These are phyloP conservation scores for Orbilia ellipsospora DNA, from an alignment of 2,329 filamentous ascomycete species.

Conservation along the genomic window DNA sequence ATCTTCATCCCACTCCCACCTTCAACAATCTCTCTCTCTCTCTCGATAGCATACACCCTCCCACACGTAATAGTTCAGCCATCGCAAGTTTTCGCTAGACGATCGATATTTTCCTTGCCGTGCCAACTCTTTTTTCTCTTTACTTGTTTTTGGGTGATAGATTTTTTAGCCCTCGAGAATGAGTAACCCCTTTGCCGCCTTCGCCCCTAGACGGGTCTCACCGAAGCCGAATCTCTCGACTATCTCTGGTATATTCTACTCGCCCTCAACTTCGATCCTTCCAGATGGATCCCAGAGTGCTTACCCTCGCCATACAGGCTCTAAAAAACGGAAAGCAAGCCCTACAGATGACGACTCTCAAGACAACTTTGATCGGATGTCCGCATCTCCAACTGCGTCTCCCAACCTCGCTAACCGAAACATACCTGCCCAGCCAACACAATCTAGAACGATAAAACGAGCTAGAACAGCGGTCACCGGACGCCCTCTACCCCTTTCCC, in stretches of 20 bases:
- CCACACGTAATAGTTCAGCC: neutral
- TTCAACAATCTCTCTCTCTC: neutral
- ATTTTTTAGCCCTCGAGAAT: constrained; percentile 11
- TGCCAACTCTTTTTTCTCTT: neutral
- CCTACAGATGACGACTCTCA: constrained; percentile 43
- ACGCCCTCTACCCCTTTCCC: constrained; percentile 73
- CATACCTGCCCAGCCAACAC: constrained; percentile 75
- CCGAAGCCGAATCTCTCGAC: constrained; percentile 26
- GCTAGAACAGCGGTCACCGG: constrained; percentile 76
- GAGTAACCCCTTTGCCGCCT: constrained; percentile 51
- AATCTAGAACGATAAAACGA: constrained; percentile 71
- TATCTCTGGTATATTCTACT: neutral
- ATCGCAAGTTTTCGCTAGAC: constrained; percentile 5
- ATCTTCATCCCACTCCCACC: constrained; percentile 15
- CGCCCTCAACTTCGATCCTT: neutral
- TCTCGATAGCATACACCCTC: constrained; percentile 3
- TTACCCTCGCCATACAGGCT: constrained; percentile 6
- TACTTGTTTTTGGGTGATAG: neutral
- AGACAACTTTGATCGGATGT: constrained; percentile 83
- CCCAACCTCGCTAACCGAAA: constrained; percentile 78
- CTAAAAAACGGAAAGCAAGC: constrained; percentile 50
- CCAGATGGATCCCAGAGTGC: neutral
- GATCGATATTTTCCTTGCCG: neutral
- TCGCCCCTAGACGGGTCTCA: constrained; percentile 38
- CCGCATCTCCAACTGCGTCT: constrained; percentile 84